Base-by-base conservation (phyloP, 2,329 filamentous ascomycete species). In the Phaeosphaeria sp. region DNA sequence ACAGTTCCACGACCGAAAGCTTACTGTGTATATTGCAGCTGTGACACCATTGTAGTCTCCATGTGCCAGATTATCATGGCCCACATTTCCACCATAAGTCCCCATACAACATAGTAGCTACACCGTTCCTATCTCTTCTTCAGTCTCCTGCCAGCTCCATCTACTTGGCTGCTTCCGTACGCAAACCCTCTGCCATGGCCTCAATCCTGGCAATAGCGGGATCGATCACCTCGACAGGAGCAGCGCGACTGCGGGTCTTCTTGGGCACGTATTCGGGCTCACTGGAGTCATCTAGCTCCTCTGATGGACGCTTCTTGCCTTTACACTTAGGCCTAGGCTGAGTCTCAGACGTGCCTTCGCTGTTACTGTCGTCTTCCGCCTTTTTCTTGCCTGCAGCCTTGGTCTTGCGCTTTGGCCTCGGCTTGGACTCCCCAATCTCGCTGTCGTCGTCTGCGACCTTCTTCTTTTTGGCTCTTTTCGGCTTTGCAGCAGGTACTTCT, bases 401-500 rank as follows among this genome's bases (percentile, higher is more conserved):
- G 15, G 15, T 13, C 39, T 23, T 30, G n/a, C 25, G 18, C 39
- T 51, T 51, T 15, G 21, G 30, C 13, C 13, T 36, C 39, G 39
- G 15, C 47, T 9, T 55, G 55, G 3, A 54, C 60, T 64, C 55
- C 7, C 52, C 52, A 23, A 58, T 52, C 25, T 43, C 54, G 15
- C 20, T 23, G 43, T 50, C 47, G 36, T 33, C 46, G 1, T 51
- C 46, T 36, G 6, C 30, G 25, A 50, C 55, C 49, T 67, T 66
- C 58, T 65, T 66, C 54, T 67, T 66, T 56, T 53, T 59, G n/a
- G 21, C 9, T 56, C 67, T 71, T 51, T 64, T 67, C 9, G 65
- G 62, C 58, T 75, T 77, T 60, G 72, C 73, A 7, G 70, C 55
- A 15, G 60, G 43, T 17, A 17, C 60, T 43, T 75, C 33, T 13